Base-by-base conservation (phyloP, 1,284 basidiomycete genomes). In the Pascua guehoae region DNA sequence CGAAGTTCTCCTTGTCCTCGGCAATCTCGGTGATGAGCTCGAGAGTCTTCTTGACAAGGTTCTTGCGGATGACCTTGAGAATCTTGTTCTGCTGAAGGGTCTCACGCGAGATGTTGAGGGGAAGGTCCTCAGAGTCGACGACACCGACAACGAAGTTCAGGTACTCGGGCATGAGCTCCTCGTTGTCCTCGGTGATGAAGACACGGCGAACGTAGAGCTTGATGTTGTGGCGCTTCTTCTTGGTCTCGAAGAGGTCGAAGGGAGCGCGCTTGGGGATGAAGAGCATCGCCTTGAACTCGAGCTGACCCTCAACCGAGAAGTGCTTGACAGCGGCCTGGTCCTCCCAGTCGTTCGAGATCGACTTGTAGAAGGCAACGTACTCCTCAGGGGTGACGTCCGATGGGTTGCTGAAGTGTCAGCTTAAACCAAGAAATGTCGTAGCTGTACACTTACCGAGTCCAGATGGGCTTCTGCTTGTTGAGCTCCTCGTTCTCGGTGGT, bases 151-250 rank as follows among this genome's bases (percentile, higher is more conserved):
- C 87, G 76, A 98, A 98, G 86, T 98, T 98, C 79, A 98, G 91
- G 85, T 98, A 99, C 81, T 98, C 96, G 72, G 96, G 96, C 75
- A 98, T 98, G 76, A 98, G 83, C 74, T 99, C 96, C 82, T 98
- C 96, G 79, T 94, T 98, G 82, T 99, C 95, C 81, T 99, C 95
- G 90, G 96, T 97, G 85, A 99, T 98, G 84, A 99, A 98, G 72
- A 98, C 95, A 60, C 96, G 92, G 82, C 96, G 93, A 70, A 99
- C 96, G 79, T 98, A 98, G 78, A 99, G 92, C 84, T 98, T 98
- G 85, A 99, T 98, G 89, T 98, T 98, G 86, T 98, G 98, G 75
- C 95, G 91, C 87, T 98, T 98, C 90, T 98, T 98, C 89, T 99
- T 98, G 68, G 89, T 91, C 84, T 98, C 96, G 81, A 99, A 99